These are phyloP conservation scores for Penicillium griseofulvum DNA, from an alignment of 2,329 filamentous ascomycete genomes.

Conservation along the genomic window DNA sequence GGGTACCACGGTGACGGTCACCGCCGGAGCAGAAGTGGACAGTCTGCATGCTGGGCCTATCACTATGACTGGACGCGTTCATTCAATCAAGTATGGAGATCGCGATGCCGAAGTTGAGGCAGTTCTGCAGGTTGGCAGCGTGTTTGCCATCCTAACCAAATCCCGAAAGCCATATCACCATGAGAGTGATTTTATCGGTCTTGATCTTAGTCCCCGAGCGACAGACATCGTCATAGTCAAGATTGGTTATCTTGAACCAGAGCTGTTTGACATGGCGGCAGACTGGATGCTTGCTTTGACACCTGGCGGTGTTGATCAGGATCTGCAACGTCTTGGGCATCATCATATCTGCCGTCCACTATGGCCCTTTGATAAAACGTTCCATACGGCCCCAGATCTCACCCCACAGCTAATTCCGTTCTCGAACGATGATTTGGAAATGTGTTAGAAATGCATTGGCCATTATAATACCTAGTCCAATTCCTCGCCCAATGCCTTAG, in stretches of 20 bases:
- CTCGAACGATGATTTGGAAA: constrained; percentile 22
- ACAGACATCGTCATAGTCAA: constrained; percentile 56
- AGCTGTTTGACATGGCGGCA: constrained; percentile 54
- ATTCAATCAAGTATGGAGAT: constrained; percentile 53
- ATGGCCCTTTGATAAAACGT: constrained; percentile 47
- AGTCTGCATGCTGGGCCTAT: constrained; percentile 49
- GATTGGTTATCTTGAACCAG: constrained; percentile 57
- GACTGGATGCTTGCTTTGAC: constrained; percentile 57
- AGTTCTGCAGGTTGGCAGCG: constrained; percentile 51
- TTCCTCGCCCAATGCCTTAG: not conserved
- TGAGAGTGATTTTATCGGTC: constrained; percentile 52
- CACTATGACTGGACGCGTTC: constrained; percentile 52
- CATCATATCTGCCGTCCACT: constrained; percentile 50
- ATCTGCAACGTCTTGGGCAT: constrained; percentile 51
- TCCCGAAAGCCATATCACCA: constrained; percentile 55
- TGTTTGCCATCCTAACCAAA: constrained; percentile 54
- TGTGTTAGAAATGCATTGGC: too few relatives aligned
- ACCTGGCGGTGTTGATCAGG: constrained; percentile 55
- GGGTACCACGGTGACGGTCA: constrained; percentile 51
- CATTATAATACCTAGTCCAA: not conserved
- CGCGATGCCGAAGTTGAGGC: constrained; percentile 49
- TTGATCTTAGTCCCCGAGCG: constrained; percentile 47
- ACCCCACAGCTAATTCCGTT: constrained; percentile 36
- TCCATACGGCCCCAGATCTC: constrained; percentile 36
- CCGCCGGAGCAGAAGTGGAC: constrained; percentile 52